phyloP scores from a whole-genome alignment of 257 asterid species.

The Solanum acaule region DNA sequence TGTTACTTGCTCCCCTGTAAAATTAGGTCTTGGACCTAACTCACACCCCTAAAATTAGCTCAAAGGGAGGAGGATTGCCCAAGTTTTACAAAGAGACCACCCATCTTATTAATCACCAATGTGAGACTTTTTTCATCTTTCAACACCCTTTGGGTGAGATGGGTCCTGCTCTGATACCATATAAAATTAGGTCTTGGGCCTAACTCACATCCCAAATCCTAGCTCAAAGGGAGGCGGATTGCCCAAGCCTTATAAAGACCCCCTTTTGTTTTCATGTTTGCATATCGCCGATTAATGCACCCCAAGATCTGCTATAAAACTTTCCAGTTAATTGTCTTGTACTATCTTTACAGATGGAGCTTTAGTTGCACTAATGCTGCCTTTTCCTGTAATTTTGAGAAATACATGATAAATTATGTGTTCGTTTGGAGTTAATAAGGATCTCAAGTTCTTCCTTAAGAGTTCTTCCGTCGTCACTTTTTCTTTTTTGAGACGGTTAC shows the following conservation, averaged over 20 bases:
- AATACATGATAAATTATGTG: not conserved
- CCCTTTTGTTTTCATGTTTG: not conserved
- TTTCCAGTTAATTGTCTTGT: not conserved
- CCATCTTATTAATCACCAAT: not conserved
- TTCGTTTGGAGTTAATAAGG: not conserved
- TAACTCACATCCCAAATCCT: not conserved
- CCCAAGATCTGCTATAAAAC: not conserved
- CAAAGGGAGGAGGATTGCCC: not conserved
- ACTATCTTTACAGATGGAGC: not conserved
- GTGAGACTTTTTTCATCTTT: not conserved
- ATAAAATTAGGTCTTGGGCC: not conserved
- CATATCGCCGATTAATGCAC: not conserved
- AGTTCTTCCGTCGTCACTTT: not conserved
- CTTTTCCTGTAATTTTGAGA: not conserved
- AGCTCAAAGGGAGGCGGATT: not conserved
- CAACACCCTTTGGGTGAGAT: not conserved
- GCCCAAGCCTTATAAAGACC: not conserved
- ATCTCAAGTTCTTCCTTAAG: not conserved
- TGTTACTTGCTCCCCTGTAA: not conserved
- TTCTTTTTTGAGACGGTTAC: too few relatives aligned
- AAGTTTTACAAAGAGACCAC: not conserved
- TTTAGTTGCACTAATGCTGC: not conserved
- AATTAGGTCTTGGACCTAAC: not conserved
- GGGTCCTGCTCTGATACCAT: not conserved
- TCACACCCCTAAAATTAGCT: not conserved